Percentiles rank a stretch among this genome's conserved stretches.
Evolutionary conservation across 257 asterid genomes (phyloP).

Genomic region (Knoxia roxburghii): DNA sequence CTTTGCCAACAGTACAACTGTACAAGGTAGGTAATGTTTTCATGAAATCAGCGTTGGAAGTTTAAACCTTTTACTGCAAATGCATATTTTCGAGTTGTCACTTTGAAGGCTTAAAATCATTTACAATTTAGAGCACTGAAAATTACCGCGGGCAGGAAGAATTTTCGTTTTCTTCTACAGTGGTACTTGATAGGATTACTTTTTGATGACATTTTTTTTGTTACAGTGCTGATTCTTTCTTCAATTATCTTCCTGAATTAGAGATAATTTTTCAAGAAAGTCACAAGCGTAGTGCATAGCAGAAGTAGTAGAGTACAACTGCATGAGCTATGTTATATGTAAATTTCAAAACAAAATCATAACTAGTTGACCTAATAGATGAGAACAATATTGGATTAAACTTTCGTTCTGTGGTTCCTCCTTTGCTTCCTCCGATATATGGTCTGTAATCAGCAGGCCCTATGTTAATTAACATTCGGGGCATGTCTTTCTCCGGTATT

Average conservation of each 20-base stretch:
- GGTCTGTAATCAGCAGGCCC: constrained; percentile 4
- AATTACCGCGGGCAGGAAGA: background rate
- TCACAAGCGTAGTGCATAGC: too few relatives aligned
- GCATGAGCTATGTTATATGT: background rate
- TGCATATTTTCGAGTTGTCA: too few relatives aligned
- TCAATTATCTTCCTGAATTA: background rate
- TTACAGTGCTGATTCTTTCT: background rate
- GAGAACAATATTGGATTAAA: too few relatives aligned
- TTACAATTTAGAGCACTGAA: too few relatives aligned
- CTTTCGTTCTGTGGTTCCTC: background rate
- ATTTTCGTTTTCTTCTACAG: too few relatives aligned
- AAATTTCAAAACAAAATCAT: background rate
- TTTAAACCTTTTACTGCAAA: background rate
- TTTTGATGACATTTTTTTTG: too few relatives aligned
- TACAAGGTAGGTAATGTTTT: background rate
- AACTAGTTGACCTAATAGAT: too few relatives aligned
- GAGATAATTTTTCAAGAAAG: too few relatives aligned
- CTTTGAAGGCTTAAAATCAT: too few relatives aligned
- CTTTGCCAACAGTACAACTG: background rate
- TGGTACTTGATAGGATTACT: too few relatives aligned
- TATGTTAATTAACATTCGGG: background rate
- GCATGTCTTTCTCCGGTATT: background rate
- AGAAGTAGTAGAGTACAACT: too few relatives aligned
- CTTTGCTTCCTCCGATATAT: background rate
- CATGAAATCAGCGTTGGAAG: background rate